Evolutionary conservation across 179 eudicot species (phyloP), one percentile per base, ranked within the genome.

Genomic region (Beta corolliflora): DNA sequence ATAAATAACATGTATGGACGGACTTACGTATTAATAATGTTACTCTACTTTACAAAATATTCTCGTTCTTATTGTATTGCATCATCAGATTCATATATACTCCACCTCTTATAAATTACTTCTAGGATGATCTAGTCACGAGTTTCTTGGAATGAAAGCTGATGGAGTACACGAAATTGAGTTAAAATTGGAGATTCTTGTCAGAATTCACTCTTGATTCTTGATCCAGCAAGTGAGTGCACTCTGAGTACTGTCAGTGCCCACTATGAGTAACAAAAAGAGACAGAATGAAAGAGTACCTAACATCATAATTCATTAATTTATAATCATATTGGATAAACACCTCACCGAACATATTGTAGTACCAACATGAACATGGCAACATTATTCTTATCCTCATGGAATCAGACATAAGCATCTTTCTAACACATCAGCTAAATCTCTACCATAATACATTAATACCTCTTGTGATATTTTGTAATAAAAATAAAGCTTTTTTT

Each of bases 371-470:
- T 31, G 64, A 60, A 58, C n/a, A 19, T 15, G 18, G 21, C 61
- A 60, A 7, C 25, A 19, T 12, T 31, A 13, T 18, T 70, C 25
- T 70, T 70, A 45, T 70, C 73, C 73, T 19, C 46, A 45, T 70
- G 55, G 73, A 70, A 70, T 70, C 73, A 16, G n/a, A 3, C 73
- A 44, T 65, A 23, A 65, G 44, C 69, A 65, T 65, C 69, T 65
- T 65, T 29, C 41, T 36, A 36, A 36, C 41, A 36, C 3, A 36
- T 36, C 41, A 36, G 41, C 41, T 36, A 36, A 36, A 36, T 36
- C 1, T 36, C 41, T 36, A 36, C 41, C 41, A 1, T 36, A 36
- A 36, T 36, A 36, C 41, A 36, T 36, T 36, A 25, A 25, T 36
- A 36, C 41, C 36, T n/a, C n/a, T n/a, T n/a, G n/a, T n/a, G n/a